These are phyloP conservation scores for Leucosporidium yakuticum DNA, from an alignment of 768 basidiomycete species.

Conservation along the genomic window DNA sequence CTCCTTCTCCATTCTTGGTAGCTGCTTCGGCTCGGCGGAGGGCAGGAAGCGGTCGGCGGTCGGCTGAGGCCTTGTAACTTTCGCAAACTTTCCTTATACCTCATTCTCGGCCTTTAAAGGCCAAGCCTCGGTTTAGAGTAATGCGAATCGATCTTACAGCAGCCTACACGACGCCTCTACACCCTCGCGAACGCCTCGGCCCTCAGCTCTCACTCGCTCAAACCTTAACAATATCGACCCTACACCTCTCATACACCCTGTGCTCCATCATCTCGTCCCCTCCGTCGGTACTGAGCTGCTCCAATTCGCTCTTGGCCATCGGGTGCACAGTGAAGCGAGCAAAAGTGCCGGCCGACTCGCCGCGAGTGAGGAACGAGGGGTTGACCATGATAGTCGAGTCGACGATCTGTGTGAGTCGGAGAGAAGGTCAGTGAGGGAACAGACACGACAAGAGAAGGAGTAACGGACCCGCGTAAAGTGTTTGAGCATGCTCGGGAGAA, in stretches of 20 bases:
- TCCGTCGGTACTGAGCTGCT: constrained; percentile 9
- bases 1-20: too few species aligned
- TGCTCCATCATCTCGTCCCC: constrained; percentile 40
- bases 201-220: constrained; percentile 20
- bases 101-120: too few species aligned
- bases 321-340: constrained; percentile 46
- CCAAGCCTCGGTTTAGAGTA: too few species aligned
- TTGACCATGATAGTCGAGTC: constrained; percentile 75
- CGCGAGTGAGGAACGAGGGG: constrained; percentile 60
- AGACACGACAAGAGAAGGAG: constrained; percentile 79
- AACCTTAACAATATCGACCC: constrained; percentile 47
- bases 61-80: too few species aligned
- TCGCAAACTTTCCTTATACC: too few species aligned
- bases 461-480: constrained; percentile 65
- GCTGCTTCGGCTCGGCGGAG: too few species aligned
- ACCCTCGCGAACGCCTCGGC: background rate
- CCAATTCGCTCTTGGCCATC: constrained; percentile 37
- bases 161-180: too few species aligned
- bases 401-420: constrained; percentile 53
- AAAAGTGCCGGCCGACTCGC: constrained; percentile 46
- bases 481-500: constrained; percentile 80
- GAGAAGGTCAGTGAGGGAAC: constrained; percentile 67
- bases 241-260: constrained; percentile 43
- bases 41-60: too few species aligned
- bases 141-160: too few species aligned